Evolutionary conservation across 1,139 yeast genomes (phyloP).

Genomic region (Pichia cactophila): DNA sequence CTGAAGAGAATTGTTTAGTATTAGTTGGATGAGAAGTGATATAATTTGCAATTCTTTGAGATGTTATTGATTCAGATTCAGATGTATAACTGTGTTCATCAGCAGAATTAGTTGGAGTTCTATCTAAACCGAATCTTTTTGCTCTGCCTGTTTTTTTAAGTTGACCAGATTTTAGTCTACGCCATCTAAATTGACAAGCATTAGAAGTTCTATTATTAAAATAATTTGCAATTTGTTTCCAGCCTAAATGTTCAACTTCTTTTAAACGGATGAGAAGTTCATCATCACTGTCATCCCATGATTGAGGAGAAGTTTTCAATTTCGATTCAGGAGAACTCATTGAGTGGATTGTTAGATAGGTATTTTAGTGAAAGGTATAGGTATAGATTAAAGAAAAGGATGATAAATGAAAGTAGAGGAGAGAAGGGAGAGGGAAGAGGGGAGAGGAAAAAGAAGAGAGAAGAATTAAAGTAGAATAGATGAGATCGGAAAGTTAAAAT

Average conservation of each 20-base stretch:
- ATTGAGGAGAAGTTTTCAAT: slow-evolving; percentile 40
- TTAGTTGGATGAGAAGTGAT: neutral
- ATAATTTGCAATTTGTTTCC: slow-evolving; percentile 72
- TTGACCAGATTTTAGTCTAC: slow-evolving; percentile 50
- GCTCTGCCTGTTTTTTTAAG: slow-evolving; percentile 19
- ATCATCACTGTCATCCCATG: slow-evolving; percentile 78
- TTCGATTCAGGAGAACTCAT: neutral
- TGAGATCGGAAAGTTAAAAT: too few relatives aligned
- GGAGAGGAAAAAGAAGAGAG: neutral
- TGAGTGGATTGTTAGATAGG: neutral
- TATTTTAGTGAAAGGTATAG: neutral
- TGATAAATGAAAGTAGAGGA: neutral
- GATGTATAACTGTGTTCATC: neutral
- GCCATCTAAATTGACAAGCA: slow-evolving; percentile 81
- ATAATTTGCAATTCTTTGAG: neutral
- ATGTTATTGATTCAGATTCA: neutral
- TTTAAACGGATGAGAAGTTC: slow-evolving; percentile 58
- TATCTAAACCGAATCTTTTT: neutral
- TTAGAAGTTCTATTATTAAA: slow-evolving; percentile 70
- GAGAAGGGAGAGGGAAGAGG: neutral
- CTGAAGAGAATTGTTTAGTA: too few relatives aligned
- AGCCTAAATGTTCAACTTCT: slow-evolving; percentile 65
- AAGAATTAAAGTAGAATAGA: neutral
- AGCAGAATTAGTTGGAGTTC: neutral
- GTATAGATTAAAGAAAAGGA: neutral